Evolutionary conservation across 192 early-diverging fungal genomes (phyloP).

Genomic region (Coemansia sp.): DNA sequence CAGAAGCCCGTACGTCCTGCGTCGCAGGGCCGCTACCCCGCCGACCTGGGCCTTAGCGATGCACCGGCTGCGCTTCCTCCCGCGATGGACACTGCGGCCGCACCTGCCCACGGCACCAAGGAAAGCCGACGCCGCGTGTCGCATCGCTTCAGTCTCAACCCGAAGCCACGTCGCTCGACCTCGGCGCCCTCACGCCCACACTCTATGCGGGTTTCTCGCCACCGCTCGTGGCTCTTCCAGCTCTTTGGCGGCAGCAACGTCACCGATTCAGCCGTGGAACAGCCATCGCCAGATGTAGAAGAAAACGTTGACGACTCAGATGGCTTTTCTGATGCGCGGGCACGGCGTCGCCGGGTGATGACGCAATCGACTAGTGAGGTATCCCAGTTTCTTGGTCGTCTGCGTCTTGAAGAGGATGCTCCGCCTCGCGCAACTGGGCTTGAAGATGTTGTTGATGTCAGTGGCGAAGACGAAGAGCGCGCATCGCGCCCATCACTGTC

Average conservation of each 20-base stretch:
- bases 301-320: not conserved
- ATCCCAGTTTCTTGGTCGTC: conserved; percentile 14
- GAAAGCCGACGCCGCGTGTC: conserved; percentile 11
- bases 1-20: conserved; percentile 2
- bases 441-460: conserved; percentile 41
- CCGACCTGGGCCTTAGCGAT: conserved; percentile 14
- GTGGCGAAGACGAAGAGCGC: conserved; percentile 44
- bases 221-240: conserved; percentile 36
- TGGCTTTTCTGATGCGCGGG: not conserved
- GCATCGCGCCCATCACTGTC: conserved; percentile 27
- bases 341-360: conserved; percentile 27
- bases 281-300: not conserved
- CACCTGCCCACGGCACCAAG: not conserved
- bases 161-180: conserved; percentile 40
- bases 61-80: too few species aligned
- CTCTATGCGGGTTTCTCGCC: conserved; percentile 36
- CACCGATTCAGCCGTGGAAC: not conserved
- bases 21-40: conserved; percentile 30
- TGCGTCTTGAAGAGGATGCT: conserved; percentile 22
- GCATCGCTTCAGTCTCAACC: conserved; percentile 27
- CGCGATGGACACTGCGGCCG: not conserved
- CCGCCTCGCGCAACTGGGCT: conserved; percentile 6
- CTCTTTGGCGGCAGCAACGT: conserved; percentile 19
- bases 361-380: conserved; percentile 45
- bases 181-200: conserved; percentile 47